These are phyloP conservation scores for Hericium rajendrae DNA, from an alignment of 768 basidiomycete species.

Conservation along the genomic window DNA sequence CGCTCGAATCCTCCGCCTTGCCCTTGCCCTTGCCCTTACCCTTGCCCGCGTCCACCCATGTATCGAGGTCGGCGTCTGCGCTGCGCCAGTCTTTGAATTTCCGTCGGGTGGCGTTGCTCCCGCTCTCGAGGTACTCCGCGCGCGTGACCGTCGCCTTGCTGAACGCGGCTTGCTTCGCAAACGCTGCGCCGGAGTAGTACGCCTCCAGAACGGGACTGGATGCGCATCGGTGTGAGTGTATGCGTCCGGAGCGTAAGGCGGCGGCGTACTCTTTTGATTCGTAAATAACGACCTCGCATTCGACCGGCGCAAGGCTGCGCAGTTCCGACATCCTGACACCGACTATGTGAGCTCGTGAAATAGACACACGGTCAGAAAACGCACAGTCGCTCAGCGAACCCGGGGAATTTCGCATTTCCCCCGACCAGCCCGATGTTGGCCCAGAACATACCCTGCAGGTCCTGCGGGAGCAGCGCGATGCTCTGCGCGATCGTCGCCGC, in stretches of 20 bases:
- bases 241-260: constrained; percentile 6
- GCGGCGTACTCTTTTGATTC: constrained; percentile 61
- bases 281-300: constrained; percentile 66
- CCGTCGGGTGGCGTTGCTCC: constrained; percentile 62
- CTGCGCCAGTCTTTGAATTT: constrained; percentile 62
- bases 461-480: constrained; percentile 66
- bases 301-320: constrained; percentile 71
- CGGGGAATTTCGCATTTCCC: constrained; percentile 68
- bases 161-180: constrained; percentile 46
- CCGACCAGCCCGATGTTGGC: constrained; percentile 86
- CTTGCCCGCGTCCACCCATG: constrained; percentile 8
- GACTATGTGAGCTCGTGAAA: neutral
- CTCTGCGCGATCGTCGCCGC: constrained; percentile 65
- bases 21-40: constrained; percentile 10
- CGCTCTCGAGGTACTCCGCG: constrained; percentile 79
- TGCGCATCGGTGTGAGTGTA: constrained; percentile 3
- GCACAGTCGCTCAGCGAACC: constrained; percentile 73
- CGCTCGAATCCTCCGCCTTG: constrained; percentile 8
- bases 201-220: constrained; percentile 57
- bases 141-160: constrained; percentile 51
- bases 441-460: constrained; percentile 92
- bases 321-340: constrained; percentile 57
- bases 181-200: constrained; percentile 49
- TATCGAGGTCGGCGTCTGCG: constrained; percentile 10
- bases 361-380: constrained; percentile 2